These are phyloP conservation scores for Caryocar brasiliense DNA, from an alignment of 441 rosid genomes.

Conservation along the genomic window DNA sequence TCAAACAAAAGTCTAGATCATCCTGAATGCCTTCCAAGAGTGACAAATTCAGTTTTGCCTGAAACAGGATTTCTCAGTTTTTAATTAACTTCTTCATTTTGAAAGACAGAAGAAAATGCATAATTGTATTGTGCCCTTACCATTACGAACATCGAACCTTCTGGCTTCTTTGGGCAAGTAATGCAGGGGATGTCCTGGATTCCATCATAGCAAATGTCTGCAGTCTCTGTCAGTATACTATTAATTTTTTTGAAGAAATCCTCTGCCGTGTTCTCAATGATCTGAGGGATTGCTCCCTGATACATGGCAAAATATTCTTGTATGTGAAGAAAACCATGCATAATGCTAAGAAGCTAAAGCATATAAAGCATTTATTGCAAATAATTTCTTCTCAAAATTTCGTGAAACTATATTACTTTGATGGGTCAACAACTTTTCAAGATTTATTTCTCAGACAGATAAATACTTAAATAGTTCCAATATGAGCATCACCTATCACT, in stretches of 20 bases:
- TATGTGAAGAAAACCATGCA: too few relatives aligned
- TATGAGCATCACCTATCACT: background rate
- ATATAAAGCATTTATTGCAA: too few relatives aligned
- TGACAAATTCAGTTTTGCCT: constrained; percentile 34
- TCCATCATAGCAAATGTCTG: constrained; percentile 23
- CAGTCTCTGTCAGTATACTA: constrained; percentile 22
- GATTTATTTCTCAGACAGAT: too few relatives aligned
- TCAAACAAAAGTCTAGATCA: constrained; percentile 51
- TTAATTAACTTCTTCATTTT: background rate
- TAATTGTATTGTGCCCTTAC: constrained; percentile 4
- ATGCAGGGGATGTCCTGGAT: constrained; percentile 37
- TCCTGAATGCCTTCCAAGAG: constrained; percentile 40
- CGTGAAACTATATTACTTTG: too few relatives aligned
- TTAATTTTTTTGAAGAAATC: constrained; percentile 30
- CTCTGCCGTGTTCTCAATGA: constrained; percentile 26
- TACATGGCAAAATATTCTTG: background rate
- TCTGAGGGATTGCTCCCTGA: constrained; percentile 41
- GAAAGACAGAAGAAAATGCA: constrained; percentile 7
- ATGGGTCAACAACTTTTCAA: too few relatives aligned
- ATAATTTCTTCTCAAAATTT: too few relatives aligned
- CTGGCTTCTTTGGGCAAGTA: constrained; percentile 38
- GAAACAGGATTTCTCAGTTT: background rate
- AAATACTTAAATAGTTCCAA: too few relatives aligned
- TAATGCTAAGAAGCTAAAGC: too few relatives aligned
- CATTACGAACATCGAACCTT: constrained; percentile 34